Evolutionary conservation across 257 asterid species (phyloP).

Genomic region (Schizonepeta tenuifolia): DNA sequence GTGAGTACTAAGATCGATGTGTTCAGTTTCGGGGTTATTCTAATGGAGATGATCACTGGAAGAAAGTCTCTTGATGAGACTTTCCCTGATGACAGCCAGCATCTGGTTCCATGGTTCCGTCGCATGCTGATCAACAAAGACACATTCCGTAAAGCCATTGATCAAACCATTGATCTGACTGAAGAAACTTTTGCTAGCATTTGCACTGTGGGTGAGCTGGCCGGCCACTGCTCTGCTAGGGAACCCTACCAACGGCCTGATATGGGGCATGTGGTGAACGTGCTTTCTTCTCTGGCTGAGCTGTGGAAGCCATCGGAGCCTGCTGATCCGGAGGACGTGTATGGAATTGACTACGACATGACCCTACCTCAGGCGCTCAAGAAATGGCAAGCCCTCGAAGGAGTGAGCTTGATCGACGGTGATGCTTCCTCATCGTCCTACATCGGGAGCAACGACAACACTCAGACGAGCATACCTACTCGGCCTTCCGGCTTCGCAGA

Average conservation of each 20-base stretch:
- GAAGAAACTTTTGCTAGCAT: conserved; percentile 68
- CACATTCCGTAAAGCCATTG: conserved; percentile 55
- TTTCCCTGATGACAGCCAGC: conserved; percentile 67
- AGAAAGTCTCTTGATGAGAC: conserved; percentile 67
- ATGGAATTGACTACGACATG: conserved; percentile 78
- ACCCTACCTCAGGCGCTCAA: conserved; percentile 78
- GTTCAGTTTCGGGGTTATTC: conserved; percentile 77
- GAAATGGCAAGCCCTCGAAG: conserved; percentile 92
- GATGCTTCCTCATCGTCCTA: conserved; percentile 50
- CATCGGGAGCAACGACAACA: conserved; percentile 64
- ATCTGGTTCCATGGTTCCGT: conserved; percentile 85
- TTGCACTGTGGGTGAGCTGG: conserved; percentile 72
- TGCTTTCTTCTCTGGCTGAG: conserved; percentile 77
- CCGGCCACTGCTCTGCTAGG: conserved; percentile 80
- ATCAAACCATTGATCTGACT: conserved; percentile 55
- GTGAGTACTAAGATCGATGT: conserved; percentile 88
- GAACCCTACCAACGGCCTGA: conserved; percentile 87
- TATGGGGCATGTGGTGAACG: conserved; percentile 83
- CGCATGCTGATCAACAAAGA: conserved; percentile 64
- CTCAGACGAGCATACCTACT: conserved; percentile 75
- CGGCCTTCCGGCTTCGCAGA: conserved; percentile 80
- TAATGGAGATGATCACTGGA: conserved; percentile 85
- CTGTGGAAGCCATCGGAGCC: conserved; percentile 84
- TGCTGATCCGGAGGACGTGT: conserved; percentile 65
- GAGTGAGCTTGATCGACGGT: conserved; percentile 57